Conservation (phyloP, 768 basidiomycete genomes). For the Calocybe gangraenosa region DNA sequence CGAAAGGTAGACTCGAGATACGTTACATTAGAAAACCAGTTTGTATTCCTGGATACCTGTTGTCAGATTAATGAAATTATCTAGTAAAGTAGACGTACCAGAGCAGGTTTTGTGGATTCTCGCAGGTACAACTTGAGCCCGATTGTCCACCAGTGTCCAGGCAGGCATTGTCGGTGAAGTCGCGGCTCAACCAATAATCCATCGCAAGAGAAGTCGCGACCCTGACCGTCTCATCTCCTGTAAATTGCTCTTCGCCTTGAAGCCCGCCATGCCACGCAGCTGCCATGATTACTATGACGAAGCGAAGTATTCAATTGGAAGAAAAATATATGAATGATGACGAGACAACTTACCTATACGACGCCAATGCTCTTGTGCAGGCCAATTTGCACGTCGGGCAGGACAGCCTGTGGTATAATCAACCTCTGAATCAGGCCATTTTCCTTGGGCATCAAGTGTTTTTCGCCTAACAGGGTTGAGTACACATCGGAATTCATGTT, state of each 20-base stretch:
- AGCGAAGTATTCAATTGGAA: background rate
- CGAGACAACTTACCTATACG: slow-evolving; percentile 30
- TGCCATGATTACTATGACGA: slow-evolving; percentile 39
- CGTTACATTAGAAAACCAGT: slow-evolving; percentile 48
- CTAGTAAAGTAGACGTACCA: slow-evolving; percentile 20
- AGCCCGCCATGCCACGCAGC: slow-evolving; percentile 50
- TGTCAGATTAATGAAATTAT: background rate
- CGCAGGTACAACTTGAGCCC: slow-evolving; percentile 40
- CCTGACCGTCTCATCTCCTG: slow-evolving; percentile 28
- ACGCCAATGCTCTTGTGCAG: slow-evolving; percentile 49
- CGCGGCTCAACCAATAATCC: slow-evolving; percentile 49
- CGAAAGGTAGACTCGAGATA: background rate
- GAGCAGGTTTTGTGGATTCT: slow-evolving; percentile 31
- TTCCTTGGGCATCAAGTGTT: slow-evolving; percentile 22
- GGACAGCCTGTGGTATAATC: slow-evolving; percentile 50
- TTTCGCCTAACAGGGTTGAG: slow-evolving; percentile 11
- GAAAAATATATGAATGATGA: background rate
- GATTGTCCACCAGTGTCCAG: slow-evolving; percentile 38
- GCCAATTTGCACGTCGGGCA: slow-evolving; percentile 54
- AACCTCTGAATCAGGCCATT: slow-evolving; percentile 40
- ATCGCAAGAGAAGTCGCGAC: slow-evolving; percentile 35
- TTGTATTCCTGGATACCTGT: slow-evolving; percentile 36
- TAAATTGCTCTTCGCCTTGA: slow-evolving; percentile 30
- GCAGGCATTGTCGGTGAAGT: slow-evolving; percentile 43
- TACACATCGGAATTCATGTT: background rate